Base-by-base conservation (phyloP, 2,329 filamentous ascomycete species). In the Hypocreales sp. region DNA sequence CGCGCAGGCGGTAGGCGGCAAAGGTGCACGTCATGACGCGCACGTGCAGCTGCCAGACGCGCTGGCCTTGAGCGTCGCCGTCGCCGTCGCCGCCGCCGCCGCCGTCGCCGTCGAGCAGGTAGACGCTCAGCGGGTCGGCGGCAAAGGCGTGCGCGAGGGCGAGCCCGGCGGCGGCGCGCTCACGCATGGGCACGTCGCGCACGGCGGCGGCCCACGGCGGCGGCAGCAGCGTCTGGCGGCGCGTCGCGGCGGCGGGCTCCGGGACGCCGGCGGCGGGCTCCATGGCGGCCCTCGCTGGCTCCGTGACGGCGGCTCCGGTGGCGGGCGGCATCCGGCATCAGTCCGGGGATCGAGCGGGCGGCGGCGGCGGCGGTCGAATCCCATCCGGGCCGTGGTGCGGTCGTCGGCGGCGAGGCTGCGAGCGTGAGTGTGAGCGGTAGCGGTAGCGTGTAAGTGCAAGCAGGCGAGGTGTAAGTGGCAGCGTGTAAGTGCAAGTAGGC, bases 71-170 rank as follows among this genome's bases (percentile, higher is more conserved):
- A 25, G 70, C 64, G 53, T 67, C 67, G 47, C 82, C 78, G 33
- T 76, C 71, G 24, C 73, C 71, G 44, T 80, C 70, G 41, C n/a
- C n/a, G 42, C 71, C 62, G 25, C 70, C 64, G 53, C 67, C 67
- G 47, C 82, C 78, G 33, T 76, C 71, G 24, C 73, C 71, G 44
- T 80, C 70, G 41, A 86, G 61, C 42, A 83, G 72, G 55, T 87
- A 90, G 48, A 68, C 64, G 35, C 74, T 72, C 35, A 83, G 66
- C 32, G 79, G 69, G 49, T 90, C 81, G 34, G 72, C 60, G 31
- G 68, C 73, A 56, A 92, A 90, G 36, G 81, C 76, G 47, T 82
- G 72, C 25, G 81, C 76, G 39, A 92, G 67, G 42, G 75, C 74
- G 20, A 67, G 57, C 15, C 74, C 79, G 18, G 79, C 80, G 46